Percentiles rank a stretch among this genome's conserved stretches.
phyloP scores from a whole-genome alignment of 1,139 yeast species.

The Nakaseomyces kungkrabaensis region DNA sequence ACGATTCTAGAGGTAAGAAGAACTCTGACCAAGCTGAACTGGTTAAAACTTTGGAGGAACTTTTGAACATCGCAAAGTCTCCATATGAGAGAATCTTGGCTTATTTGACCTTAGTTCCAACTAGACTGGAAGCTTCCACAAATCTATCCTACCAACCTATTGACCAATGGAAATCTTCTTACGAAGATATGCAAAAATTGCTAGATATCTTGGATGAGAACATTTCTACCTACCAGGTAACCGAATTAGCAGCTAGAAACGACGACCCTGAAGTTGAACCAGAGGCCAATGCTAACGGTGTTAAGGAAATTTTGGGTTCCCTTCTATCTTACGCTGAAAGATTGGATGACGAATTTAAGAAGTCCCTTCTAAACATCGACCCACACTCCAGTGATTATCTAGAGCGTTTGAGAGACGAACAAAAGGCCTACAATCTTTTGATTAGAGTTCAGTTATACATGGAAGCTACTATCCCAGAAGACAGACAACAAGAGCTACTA shows the following conservation, averaged over 20 bases:
- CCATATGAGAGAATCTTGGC: constrained; percentile 74
- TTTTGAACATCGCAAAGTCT: constrained; percentile 42
- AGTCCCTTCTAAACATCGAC: constrained; percentile 79
- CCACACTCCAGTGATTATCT: constrained; percentile 94
- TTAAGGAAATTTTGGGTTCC: constrained; percentile 72
- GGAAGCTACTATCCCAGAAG: constrained; percentile 50
- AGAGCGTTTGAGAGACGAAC: constrained; percentile 83
- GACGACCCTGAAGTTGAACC: constrained; percentile 81
- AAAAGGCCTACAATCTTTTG: constrained; percentile 61
- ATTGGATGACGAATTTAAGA: constrained; percentile 87
- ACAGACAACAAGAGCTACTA: constrained; percentile 47
- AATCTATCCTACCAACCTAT: constrained; percentile 66
- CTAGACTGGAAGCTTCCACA: constrained; percentile 73
- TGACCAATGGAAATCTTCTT: constrained; percentile 71
- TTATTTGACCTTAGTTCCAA: constrained; percentile 73
- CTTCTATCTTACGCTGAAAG: constrained; percentile 82
- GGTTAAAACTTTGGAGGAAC: constrained; percentile 56
- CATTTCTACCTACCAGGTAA: constrained; percentile 49
- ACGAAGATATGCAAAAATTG: constrained; percentile 51
- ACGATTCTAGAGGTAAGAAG: constrained; percentile 93
- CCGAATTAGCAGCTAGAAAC: constrained; percentile 65
- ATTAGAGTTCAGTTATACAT: constrained; percentile 80
- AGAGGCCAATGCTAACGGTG: constrained; percentile 52
- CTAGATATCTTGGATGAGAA: constrained; percentile 61
- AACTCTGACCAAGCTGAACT: constrained; percentile 81